Evolutionary conservation across 2,329 filamentous ascomycete species (phyloP), one percentile per base, ranked within the genome.

Genomic region (Alternaria sp.): DNA sequence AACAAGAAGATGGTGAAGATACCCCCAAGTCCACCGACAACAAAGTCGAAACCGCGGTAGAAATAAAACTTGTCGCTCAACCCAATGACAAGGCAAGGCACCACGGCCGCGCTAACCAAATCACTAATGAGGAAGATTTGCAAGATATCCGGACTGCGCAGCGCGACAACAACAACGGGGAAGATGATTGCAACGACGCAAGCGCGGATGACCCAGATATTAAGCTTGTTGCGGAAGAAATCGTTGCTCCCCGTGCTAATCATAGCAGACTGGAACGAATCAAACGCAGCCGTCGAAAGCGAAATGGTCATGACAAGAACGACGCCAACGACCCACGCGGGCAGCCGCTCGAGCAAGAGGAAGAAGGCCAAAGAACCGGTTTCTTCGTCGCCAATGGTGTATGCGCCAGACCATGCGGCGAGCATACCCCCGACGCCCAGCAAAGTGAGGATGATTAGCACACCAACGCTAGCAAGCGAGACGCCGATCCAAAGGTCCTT

Each of bases 111-210:
- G 16, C 91, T 92, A 60, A 95, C 86, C 8, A 95, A 85, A 74
- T 94, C 92, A 45, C 90, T 91, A 73, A 94, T 92, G 65, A 94
- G 85, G 81, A 92, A 94, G 76, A 94, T 93, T 78, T 93, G 90
- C 52, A 94, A 82, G 60, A 94, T 89, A 51, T 87, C 89, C 1
- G 91, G 90, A 8, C 89, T 88, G 74, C 89, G 90, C 57, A 94
- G 83, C 11, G 92, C 92, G 48, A 94, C 85, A 27, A 92, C 86
- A 12, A 94, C 86, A 53, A 89, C 86, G 2, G 92, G 92, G 63
- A 93, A 81, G 73, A 93, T 93, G 77, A 94, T 71, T 16, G 91
- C 74, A 1, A 94, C 86, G 27, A 95, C 91, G 41, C 83, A 83
- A 18, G 74, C 84, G 48, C 92, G 89, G 68, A 94, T 90, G 77